A percentile compares a stretch with the other conserved stretches of the same genome.
These are phyloP conservation scores for Rauvolfia tetraphylla DNA, from an alignment of 257 asterid genomes.

Conservation along the genomic window DNA sequence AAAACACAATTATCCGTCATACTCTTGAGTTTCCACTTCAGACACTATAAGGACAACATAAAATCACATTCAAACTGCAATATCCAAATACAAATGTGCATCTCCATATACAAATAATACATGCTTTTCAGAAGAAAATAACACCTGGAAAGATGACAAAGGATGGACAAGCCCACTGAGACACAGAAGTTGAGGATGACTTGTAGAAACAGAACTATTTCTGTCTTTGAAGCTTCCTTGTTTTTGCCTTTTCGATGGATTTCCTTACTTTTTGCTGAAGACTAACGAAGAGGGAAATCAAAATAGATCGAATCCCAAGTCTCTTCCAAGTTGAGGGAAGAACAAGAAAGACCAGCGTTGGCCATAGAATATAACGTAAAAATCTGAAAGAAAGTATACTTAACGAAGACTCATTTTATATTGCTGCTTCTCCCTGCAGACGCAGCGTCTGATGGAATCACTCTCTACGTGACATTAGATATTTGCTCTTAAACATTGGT, in stretches of 20 bases:
- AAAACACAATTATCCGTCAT: background rate
- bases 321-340: conserved; percentile 1
- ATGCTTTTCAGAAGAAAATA: background rate
- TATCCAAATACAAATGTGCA: background rate
- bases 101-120: background rate
- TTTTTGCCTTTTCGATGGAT: background rate
- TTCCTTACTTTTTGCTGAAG: background rate
- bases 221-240: background rate
- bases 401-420: background rate
- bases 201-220: background rate
- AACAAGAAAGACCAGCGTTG: background rate
- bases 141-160: conserved; percentile 13
- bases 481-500: background rate
- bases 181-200: conserved; percentile 11
- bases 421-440: background rate
- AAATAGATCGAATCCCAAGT: conserved; percentile 18
- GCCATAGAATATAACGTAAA: conserved; percentile 12
- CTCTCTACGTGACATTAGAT: conserved; percentile 8
- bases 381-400: background rate
- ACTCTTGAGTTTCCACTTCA: background rate
- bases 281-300: background rate
- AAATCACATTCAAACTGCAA: background rate
- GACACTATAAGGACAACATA: background rate
- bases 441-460: conserved; percentile 6
- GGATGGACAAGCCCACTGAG: background rate